Base-by-base conservation (phyloP, 2,329 filamentous ascomycete genomes). In the Cadophora sp. region DNA sequence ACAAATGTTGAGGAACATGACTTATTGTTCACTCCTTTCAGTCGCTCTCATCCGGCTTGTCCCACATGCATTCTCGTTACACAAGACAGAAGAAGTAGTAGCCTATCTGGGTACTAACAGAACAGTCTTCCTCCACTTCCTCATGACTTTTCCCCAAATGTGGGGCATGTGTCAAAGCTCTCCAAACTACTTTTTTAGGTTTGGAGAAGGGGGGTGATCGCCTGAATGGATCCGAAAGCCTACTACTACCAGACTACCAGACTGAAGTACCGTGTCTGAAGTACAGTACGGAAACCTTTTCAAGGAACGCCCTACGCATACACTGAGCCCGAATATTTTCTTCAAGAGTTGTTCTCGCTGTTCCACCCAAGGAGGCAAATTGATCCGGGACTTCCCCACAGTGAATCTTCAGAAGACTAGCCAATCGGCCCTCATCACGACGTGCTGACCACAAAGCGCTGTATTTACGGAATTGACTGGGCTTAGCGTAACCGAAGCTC, bases 381-480 rank as follows among this genome's bases (percentile, higher is more conserved):
- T n/a, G 7, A 46, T 22, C 37, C 58, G 22, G 22, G 1, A 46
- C 31, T 46, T 29, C 59, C 59, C 59, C 26, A 62, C 40, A 31
- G 16, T 16, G 22, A 62, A 22, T 19, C 16, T 34, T 19, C 29
- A 62, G 19, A 29, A 48, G 40, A 14, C 11, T 27, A 34, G 59
- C 59, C 40, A 62, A 62, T 62, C 56, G 56, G 31, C 34, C 56
- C 6, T 26, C 56, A 37, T 24, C 22, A 37, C 12, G 26, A 43
- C 43, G 31, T 62, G 59, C 59, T 62, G 40, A 62, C 59, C 59
- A 40, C 59, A 62, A 37, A n/a, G n/a, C 19, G 34, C 27, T 37
- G 29, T 24, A 19, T n/a, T 58, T 14, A n/a, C n/a, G n/a, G n/a
- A n/a, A 16, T 27, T n/a, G 27, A n/a, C 31, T 22, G 27, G 53